Percentiles rank a stretch among this genome's conserved stretches.
Evolutionary conservation across 306 rosid genomes (phyloP).

Genomic region (Fragaria iinumae): DNA sequence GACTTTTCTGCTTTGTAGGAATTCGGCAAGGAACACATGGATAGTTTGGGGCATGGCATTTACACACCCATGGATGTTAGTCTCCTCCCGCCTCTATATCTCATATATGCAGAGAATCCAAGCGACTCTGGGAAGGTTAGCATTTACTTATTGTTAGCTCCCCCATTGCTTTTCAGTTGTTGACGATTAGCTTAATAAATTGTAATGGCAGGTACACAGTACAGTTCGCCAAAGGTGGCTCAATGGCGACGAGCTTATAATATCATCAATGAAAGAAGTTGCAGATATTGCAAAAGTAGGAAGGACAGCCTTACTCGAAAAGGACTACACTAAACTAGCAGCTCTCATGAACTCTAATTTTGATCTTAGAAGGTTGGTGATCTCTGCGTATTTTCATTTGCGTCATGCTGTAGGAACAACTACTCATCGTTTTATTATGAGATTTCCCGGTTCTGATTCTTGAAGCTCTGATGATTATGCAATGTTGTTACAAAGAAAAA

Average conservation of each 20-base stretch:
- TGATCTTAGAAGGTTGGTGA: slow-evolving; percentile 70
- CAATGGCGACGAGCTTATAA: slow-evolving; percentile 68
- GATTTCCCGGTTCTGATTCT: background rate
- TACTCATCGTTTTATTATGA: background rate
- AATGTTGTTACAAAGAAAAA: background rate
- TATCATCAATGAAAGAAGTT: slow-evolving; percentile 71
- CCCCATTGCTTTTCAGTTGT: background rate
- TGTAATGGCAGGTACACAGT: slow-evolving; percentile 64
- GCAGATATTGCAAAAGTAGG: slow-evolving; percentile 78
- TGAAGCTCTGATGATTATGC: background rate
- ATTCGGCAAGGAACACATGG: slow-evolving; percentile 75
- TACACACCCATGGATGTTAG: slow-evolving; percentile 70
- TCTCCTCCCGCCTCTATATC: slow-evolving; percentile 81
- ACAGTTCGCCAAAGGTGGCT: slow-evolving; percentile 89
- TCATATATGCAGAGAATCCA: slow-evolving; percentile 80
- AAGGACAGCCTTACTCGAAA: slow-evolving; percentile 52
- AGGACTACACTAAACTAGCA: slow-evolving; percentile 61
- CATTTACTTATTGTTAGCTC: slow-evolving; percentile 1
- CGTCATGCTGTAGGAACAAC: background rate
- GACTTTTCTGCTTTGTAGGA: slow-evolving; percentile 39
- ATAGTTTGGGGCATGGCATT: slow-evolving; percentile 63
- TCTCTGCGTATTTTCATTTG: background rate
- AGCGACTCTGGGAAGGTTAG: slow-evolving; percentile 98
- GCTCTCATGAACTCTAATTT: slow-evolving; percentile 78
- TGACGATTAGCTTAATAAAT: background rate